Base-by-base conservation (phyloP, 2,329 filamentous ascomycete species). In the Berkeleyomyces rouxiae region DNA sequence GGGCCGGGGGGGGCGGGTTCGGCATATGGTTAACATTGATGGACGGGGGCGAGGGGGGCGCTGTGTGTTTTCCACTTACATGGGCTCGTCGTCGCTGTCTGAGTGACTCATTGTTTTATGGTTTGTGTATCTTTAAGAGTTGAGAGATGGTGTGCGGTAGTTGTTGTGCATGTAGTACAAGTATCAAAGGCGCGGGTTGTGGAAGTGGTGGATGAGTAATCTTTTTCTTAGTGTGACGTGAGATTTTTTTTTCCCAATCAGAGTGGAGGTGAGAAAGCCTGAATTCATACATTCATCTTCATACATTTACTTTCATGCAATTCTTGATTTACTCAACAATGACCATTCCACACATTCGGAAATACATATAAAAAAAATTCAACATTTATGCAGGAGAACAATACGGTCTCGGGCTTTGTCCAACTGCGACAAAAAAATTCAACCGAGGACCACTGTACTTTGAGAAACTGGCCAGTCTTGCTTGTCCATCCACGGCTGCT, bases 61-160 rank as follows among this genome's bases (percentile, higher is more conserved):
- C 4, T 43, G 16, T 16, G 4, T 33, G 59, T 39, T 51, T 6
- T 43, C 23, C 23, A 67, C 75, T 72, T 72, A 79, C 78, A 81
- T 70, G 61, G 76, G 72, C 67, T 80, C 78, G 63, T 79, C 77
- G 64, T 79, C 76, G 67, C 55, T 64, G 16, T 64, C 60, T 10
- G 33, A 37, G n/a, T 42, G 40, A 36, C 44, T 57, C 63, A 64
- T 64, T 16, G 31, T 59, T 11, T n/a, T 31, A 47, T 60, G 23
- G 40, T 23, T 47, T 16, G 7, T 6, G 13, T 47, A 47, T 23
- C 10, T 49, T 23, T 23, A 2, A 23, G 23, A 23, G 23, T 23
- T 23, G 23, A 23, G 23, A 23, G 23, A 23, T 23, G 23, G 23
- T 23, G 23, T 23, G 23, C 23, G 23, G 23, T 23, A 23, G 23